A percentile compares a stretch with the other conserved stretches of the same genome.
Conservation (phyloP, 1,284 basidiomycete species). For the Cerioporus squamosus region DNA sequence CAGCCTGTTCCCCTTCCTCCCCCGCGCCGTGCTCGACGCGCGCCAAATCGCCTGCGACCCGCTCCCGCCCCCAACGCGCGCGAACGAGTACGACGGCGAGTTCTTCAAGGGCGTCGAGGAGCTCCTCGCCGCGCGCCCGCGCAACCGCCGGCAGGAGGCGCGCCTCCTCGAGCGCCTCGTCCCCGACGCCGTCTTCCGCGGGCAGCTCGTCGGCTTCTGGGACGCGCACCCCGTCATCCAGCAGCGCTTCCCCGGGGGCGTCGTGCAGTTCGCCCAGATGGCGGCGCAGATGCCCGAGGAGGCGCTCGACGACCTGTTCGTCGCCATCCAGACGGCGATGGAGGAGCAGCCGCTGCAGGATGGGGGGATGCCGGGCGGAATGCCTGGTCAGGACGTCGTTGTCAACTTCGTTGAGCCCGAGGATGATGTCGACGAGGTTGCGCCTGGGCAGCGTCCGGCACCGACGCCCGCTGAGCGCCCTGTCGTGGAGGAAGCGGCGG, state of each 20-base stretch:
- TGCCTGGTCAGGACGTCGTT: constrained; percentile 32
- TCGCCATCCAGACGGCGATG: constrained; percentile 33
- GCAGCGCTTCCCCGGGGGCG: constrained; percentile 64
- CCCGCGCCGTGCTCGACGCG: constrained; percentile 50
- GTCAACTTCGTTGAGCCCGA: constrained; percentile 29
- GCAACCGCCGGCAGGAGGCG: constrained; percentile 46
- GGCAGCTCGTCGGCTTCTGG: constrained; percentile 54
- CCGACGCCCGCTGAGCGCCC: constrained; percentile 5
- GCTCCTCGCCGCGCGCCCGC: constrained; percentile 40
- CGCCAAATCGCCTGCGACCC: constrained; percentile 81
- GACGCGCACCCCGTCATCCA: constrained; percentile 54
- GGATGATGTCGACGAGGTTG: constrained; percentile 37
- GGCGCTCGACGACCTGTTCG: constrained; percentile 57
- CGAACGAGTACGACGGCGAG: constrained; percentile 64
- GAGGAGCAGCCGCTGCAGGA: constrained; percentile 20
- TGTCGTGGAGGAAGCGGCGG: constrained; percentile 22
- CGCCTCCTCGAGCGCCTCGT: constrained; percentile 57
- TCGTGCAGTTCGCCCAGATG: constrained; percentile 65
- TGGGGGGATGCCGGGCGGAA: constrained; percentile 28
- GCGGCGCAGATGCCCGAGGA: constrained; percentile 62
- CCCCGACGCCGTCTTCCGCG: constrained; percentile 58
- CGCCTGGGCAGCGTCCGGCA: background rate
- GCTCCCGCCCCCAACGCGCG: constrained; percentile 66
- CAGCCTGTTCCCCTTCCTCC: constrained; percentile 73
- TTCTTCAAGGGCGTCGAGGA: constrained; percentile 77